Evolutionary conservation across 371 early-diverging fungal genomes (phyloP), one percentile per base, ranked within the genome.

Genomic region (Gilbertella persicaria): DNA sequence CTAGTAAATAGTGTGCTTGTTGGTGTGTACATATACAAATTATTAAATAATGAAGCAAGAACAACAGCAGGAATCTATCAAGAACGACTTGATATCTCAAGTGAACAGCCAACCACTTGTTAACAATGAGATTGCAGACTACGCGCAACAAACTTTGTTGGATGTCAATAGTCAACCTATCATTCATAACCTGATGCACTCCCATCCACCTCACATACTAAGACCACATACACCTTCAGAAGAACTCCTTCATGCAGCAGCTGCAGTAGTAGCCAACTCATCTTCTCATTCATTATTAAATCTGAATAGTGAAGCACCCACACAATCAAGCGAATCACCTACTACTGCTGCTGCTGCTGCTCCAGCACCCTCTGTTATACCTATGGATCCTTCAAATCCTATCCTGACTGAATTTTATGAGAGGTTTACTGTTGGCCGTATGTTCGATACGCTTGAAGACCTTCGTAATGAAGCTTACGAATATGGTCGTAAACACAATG

Each of bases 131-230:
- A 33, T 41, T 5, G 14, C 41, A n/a, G 50, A 49, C 14, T 45
- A 45, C 14, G 33, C 50, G 9, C 58, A 58, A n/a, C 58, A 58
- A 41, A 52, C 53, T 0, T n/a, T 58, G 4, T 29, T 52, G 5
- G 59, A 59, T 37, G 59, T 59, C 12, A 59, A 59, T 26, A 59
- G 59, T 48, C 59, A 59, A 24, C 59, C 59, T 4, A 38, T 58
- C 1, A 46, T 50, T 26, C 42, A 28, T 5, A 41, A 19, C 14
- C 13, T 50, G 13, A 29, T 40, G 20, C 30, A 28, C n/a, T 9
- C 17, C 13, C 50, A 50, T 28, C 39, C 10, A 28, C 40, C 16
- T 17, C 33, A 33, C 10, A 10, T 2, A 3, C 9, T 48, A 7
- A 21, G 14, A n/a, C 28, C 25, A 13, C 50, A 14, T 20, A 26